These are phyloP conservation scores for Stereum hirsutum DNA, from an alignment of 1,284 basidiomycete species.

Conservation along the genomic window DNA sequence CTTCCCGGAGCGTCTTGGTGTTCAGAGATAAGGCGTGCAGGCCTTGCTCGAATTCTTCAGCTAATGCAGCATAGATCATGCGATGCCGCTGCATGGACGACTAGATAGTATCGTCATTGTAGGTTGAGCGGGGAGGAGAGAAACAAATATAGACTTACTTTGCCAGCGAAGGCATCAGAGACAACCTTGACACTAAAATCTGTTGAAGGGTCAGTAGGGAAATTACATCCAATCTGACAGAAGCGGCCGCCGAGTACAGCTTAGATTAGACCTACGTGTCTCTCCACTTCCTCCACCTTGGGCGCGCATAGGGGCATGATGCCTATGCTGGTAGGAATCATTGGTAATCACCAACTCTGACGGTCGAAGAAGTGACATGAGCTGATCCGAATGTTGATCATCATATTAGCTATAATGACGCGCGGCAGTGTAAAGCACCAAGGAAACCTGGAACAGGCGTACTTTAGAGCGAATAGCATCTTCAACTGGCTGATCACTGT, in stretches of 20 bases:
- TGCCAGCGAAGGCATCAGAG: constrained; percentile 61
- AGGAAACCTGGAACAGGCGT: background rate
- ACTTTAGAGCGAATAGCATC: constrained; percentile 21
- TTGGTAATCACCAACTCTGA: constrained; percentile 54
- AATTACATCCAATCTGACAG: constrained; percentile 1
- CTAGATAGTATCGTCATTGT: constrained; percentile 32
- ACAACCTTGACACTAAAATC: constrained; percentile 70
- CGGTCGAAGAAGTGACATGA: constrained; percentile 48
- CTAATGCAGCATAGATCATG: constrained; percentile 60
- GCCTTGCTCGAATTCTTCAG: constrained; percentile 59
- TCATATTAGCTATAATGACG: constrained; percentile 7
- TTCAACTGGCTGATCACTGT: constrained; percentile 16
- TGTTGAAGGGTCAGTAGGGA: constrained; percentile 19
- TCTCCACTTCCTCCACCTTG: constrained; percentile 51
- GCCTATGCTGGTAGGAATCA: constrained; percentile 70
- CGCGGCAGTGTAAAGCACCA: constrained; percentile 1
- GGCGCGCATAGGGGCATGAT: constrained; percentile 68
- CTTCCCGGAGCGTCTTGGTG: constrained; percentile 57
- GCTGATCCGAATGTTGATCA: constrained; percentile 29
- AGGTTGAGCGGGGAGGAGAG: too few species aligned
- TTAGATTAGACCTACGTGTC: constrained; percentile 75
- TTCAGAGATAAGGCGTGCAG: constrained; percentile 71
- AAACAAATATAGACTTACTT: constrained; percentile 34
- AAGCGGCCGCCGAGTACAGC: constrained; percentile 16
- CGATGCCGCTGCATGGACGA: constrained; percentile 70